These are phyloP conservation scores for Colletotrichum filicis DNA, from an alignment of 2,329 filamentous ascomycete genomes.

Conservation along the genomic window DNA sequence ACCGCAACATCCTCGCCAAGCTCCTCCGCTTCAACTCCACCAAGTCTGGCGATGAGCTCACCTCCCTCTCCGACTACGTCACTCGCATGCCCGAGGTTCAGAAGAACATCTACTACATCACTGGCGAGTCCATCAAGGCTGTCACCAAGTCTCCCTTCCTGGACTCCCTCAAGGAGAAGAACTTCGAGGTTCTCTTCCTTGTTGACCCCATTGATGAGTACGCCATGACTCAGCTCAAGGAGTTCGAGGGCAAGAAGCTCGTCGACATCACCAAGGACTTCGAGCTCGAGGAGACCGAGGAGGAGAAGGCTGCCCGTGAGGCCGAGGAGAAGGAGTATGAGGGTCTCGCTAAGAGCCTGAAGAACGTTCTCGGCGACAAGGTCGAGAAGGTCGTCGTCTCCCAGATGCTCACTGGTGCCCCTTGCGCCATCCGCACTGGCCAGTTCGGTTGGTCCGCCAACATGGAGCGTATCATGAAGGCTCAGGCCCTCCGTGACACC, in stretches of 20 bases:
- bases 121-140: conserved; percentile 98
- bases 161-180: conserved; percentile 97
- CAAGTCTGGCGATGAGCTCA: conserved; percentile 96
- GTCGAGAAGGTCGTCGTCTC: conserved; percentile 99
- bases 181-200: conserved; percentile 99
- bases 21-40: conserved; percentile 98
- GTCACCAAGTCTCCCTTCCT: conserved; percentile 99
- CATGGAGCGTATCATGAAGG: conserved; percentile 99
- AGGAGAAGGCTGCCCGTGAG: conserved; percentile 98
- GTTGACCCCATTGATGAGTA: conserved; percentile 99
- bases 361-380: conserved; percentile 99
- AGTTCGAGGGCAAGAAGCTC: conserved; percentile 99
- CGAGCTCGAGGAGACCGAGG: conserved; percentile 99
- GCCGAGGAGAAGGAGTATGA: conserved; percentile 99
- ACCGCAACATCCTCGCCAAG: conserved; percentile 93
- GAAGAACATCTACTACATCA: conserved; percentile 99
- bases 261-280: conserved; percentile 99
- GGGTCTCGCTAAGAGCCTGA: conserved; percentile 92
- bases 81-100: conserved; percentile 99
- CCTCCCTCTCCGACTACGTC: conserved; percentile 96
- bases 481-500: conserved; percentile 98
- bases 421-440: conserved; percentile 98
- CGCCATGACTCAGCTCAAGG: conserved; percentile 99
- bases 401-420: conserved; percentile 94
- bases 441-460: conserved; percentile 99